Evolutionary conservation across 371 early-diverging fungal genomes (phyloP), one percentile per base, ranked within the genome.

Genomic region (Lichtheimia corymbifera): DNA sequence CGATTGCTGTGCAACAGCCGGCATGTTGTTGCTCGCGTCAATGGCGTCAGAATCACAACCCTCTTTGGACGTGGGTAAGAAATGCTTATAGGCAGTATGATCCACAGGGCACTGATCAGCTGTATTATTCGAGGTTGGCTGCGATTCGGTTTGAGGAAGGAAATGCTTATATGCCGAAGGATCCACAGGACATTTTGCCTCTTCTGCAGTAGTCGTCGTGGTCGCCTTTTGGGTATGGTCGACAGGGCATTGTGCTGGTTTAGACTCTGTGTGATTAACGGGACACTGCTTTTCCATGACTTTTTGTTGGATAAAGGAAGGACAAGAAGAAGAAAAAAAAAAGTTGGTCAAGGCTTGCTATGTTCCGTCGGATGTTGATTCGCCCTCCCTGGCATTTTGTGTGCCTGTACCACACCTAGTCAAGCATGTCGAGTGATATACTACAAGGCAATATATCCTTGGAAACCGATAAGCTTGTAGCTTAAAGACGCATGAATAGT

Each of bases 21-120:
- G 93, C 91, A 94, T 92, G 58, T 88, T 83, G 68, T 92, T 92
- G 25, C 78, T 78, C 0, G 85, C 86, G 63, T 90, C 84, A 47
- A 88, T 78, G 24, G 74, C 71, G n/a, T 77, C 74, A 0, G 79
- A 77, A 56, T 77, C 80, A 55, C 77, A 78, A 44, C 84, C 80
- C 55, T 72, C 73, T 25, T 69, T 63, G 51, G 64, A 35, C 27
- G 63, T 41, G 20, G 75, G 63, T 27, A 76, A 53, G 44, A 76
- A 72, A 56, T 74, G 79, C 54, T 77, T 73, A 62, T 76, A 76
- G 14, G 76, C 60, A 14, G 79, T 56, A 59, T 66, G 83, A 56
- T 83, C 83, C 4, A 82, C 80, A 9, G 83, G 83, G 50, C 83
- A 82, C 54, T 78, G 78, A 7, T 63, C 71, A 17, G 65, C 49